A percentile compares a stretch with the other conserved stretches of the same genome.
phyloP scores from a whole-genome alignment of 2,329 filamentous ascomycete species.

The Epichloe sylvatica region DNA sequence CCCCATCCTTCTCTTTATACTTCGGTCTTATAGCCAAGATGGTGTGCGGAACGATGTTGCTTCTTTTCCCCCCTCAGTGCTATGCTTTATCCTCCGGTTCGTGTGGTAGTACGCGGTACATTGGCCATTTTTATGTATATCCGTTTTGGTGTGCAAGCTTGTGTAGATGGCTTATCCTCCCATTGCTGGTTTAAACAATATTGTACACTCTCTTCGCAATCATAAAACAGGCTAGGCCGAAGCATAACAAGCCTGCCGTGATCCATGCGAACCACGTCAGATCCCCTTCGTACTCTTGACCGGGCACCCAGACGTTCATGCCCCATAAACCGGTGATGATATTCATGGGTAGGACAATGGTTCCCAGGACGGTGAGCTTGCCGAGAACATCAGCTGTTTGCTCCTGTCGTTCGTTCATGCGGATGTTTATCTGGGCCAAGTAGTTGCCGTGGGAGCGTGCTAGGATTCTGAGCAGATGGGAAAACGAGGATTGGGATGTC shows the following conservation, averaged over 20 bases:
- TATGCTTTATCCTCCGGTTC: too few relatives aligned
- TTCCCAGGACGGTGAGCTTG: conserved; percentile 88
- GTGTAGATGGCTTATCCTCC: neutral
- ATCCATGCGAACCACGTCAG: conserved; percentile 62
- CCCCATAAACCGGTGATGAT: conserved; percentile 98
- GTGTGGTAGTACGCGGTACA: too few relatives aligned
- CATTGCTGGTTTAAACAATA: conserved; percentile 43
- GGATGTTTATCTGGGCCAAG: conserved; percentile 96
- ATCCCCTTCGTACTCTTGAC: conserved; percentile 67
- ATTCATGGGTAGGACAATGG: conserved; percentile 96
- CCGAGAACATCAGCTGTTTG: conserved; percentile 90
- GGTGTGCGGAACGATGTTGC: neutral
- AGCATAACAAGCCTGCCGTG: conserved; percentile 61
- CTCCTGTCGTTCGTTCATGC: conserved; percentile 96
- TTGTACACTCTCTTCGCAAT: conserved; percentile 75
- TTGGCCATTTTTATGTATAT: too few relatives aligned
- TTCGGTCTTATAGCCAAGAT: neutral
- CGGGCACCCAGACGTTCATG: conserved; percentile 95
- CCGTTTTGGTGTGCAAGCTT: neutral
- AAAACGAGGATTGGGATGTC: neutral
- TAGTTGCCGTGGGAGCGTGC: conserved; percentile 91
- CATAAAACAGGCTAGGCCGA: conserved; percentile 66
- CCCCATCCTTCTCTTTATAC: neutral
- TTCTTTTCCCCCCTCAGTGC: neutral
- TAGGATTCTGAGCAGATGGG: conserved; percentile 45